Evolutionary conservation across 805 yeast species (phyloP), one percentile per base, ranked within the genome.

Genomic region (Alloascoidea africana): DNA sequence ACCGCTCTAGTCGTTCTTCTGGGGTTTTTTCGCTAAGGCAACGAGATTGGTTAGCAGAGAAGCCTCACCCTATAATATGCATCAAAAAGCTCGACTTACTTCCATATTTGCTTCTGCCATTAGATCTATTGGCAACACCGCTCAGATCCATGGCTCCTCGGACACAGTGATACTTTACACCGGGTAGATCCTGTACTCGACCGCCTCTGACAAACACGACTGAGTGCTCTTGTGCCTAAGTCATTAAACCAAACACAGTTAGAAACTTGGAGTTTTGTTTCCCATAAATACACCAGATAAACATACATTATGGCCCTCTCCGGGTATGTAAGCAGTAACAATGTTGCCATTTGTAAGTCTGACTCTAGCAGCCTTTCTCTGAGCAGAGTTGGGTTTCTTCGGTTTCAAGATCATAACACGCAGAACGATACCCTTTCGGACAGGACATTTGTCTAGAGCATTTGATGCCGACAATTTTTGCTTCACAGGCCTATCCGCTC

Each of bases 131-230:
- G 27, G 94, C 96, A 19, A 91, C 98, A 37, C 96, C 97, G 36
- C 86, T 80, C 52, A 91, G 66, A 64, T 89, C 98, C 54, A 77
- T 73, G 5, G 86, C 83, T 36, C 98, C 99, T 64, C 99, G 75
- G 15, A 91, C 81, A 47, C 85, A 66, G 60, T 83, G 91, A 59
- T 91, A 91, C 56, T 85, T 87, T 36, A 91, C 96, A 70, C 99
- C 99, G 17, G 98, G 98, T 50, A 89, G 66, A 75, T 91, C 99
- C 55, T 87, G 96, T 38, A 84, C 84, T 68, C 96, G 76, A 13
- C 98, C 99, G n/a, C 99, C 99, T 60, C 98, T 75, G 3, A 91
- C 94, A 38, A 76, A 72, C 1, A 91, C 97, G 37, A 91, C 93
- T 52, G 93, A 83, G 62, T 91, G 99, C 58, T 91, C 99, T 63